These are phyloP conservation scores for Podila clonocystis DNA, from an alignment of 192 early-diverging fungal species.

Conservation along the genomic window DNA sequence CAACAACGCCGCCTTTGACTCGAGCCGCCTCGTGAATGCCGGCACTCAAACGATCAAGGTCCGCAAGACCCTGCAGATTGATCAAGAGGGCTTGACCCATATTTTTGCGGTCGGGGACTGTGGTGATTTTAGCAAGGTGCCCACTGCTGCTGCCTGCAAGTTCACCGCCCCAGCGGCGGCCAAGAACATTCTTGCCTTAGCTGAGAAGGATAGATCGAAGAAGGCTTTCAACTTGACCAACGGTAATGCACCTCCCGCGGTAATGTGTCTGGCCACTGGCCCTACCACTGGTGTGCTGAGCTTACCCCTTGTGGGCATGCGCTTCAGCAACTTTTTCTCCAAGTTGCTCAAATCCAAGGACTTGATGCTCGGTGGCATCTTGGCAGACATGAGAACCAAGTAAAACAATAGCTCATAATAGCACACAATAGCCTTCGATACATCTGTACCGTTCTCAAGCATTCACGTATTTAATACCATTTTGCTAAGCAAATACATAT, in stretches of 20 bases:
- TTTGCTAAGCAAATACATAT: too few relatives aligned
- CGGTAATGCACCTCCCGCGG: not conserved
- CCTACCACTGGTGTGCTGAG: slow-evolving; percentile 22
- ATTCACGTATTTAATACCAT: too few relatives aligned
- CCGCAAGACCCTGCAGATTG: slow-evolving; percentile 58
- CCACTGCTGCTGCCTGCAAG: slow-evolving; percentile 12
- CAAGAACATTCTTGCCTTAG: slow-evolving; percentile 32
- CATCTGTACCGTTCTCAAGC: too few relatives aligned
- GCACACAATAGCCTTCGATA: too few relatives aligned
- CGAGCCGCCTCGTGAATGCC: slow-evolving; percentile 29
- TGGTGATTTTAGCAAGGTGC: slow-evolving; percentile 42
- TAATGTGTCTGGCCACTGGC: slow-evolving; percentile 39
- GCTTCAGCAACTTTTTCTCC: slow-evolving; percentile 22
- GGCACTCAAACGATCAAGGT: slow-evolving; percentile 58
- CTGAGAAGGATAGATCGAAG: not conserved
- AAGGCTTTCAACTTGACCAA: slow-evolving; percentile 13
- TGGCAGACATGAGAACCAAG: slow-evolving; percentile 14
- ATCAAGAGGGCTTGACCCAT: slow-evolving; percentile 20
- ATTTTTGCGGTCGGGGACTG: slow-evolving; percentile 68
- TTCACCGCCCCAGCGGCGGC: slow-evolving; percentile 14
- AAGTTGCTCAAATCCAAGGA: slow-evolving; percentile 46
- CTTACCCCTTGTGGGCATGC: slow-evolving; percentile 20
- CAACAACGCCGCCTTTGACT: slow-evolving; percentile 10
- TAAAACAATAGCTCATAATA: not conserved
- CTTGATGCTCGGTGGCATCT: slow-evolving; percentile 25